These are phyloP conservation scores for Teunomyces kruisii DNA, from an alignment of 805 yeast species.

Conservation along the genomic window DNA sequence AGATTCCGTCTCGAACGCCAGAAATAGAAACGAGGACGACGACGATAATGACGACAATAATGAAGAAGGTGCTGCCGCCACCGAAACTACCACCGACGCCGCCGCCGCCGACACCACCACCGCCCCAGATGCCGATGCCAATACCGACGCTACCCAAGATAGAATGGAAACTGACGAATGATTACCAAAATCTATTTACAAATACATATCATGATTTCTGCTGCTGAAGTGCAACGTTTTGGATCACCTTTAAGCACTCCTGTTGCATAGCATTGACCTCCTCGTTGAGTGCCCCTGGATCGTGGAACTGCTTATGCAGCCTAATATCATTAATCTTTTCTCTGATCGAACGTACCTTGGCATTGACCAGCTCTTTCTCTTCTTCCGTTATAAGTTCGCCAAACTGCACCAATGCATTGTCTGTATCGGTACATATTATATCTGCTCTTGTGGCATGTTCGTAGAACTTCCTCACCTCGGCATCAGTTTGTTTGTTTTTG, in stretches of 20 bases:
- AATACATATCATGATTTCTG: constrained; percentile 9
- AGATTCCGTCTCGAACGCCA: constrained; percentile 61
- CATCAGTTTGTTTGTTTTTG: constrained; percentile 59
- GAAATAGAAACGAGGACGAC: constrained; percentile 46
- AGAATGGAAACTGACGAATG: constrained; percentile 43
- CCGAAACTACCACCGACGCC: constrained; percentile 11
- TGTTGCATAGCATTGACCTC: constrained; percentile 41
- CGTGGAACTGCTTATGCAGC: constrained; percentile 28
- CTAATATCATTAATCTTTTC: constrained; percentile 35
- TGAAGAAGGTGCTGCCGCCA: constrained; percentile 18
- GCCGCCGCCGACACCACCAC: constrained; percentile 13
- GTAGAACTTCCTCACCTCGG: constrained; percentile 55
- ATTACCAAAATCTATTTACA: constrained; percentile 5
- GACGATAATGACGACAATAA: constrained; percentile 25
- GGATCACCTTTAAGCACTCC: constrained; percentile 37
- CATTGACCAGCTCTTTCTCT: constrained; percentile 40
- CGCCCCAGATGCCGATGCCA: constrained; percentile 11
- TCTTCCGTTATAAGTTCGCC: constrained; percentile 45
- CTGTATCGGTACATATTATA: constrained; percentile 82
- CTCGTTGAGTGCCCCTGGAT: constrained; percentile 29
- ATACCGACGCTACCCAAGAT: constrained; percentile 19
- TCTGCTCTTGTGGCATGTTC: constrained; percentile 80
- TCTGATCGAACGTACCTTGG: constrained; percentile 20
- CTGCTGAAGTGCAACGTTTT: constrained; percentile 40
- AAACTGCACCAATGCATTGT: constrained; percentile 77